Conservation (phyloP, 23 red algal species). For the Gracilaria gracilis region DNA sequence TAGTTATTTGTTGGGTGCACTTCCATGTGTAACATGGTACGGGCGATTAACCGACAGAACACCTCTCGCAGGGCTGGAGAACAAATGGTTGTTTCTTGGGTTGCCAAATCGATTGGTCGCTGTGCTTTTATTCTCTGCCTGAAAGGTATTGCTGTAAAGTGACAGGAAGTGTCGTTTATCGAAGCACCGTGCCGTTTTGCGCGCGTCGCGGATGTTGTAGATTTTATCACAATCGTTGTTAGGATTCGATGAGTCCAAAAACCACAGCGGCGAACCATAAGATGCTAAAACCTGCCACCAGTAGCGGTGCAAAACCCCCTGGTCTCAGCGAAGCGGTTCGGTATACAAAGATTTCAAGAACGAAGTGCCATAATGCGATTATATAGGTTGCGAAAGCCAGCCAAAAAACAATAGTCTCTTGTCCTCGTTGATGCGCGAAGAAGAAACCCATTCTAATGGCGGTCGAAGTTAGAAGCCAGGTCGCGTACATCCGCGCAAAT, state of each 20-base stretch:
- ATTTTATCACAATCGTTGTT: neutral
- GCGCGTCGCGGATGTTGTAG: neutral
- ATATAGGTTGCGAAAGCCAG: slow-evolving; percentile 72
- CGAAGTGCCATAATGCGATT: slow-evolving; percentile 81
- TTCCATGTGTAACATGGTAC: neutral
- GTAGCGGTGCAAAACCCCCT: slow-evolving; percentile 72
- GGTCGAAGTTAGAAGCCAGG: slow-evolving; percentile 76
- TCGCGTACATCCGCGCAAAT: slow-evolving; percentile 81
- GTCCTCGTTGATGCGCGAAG: slow-evolving; percentile 39
- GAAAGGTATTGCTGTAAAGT: slow-evolving; percentile 11
- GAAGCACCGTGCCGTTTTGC: neutral
- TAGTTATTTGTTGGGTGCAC: neutral
- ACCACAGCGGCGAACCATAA: slow-evolving; percentile 59
- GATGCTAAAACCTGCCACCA: slow-evolving; percentile 65
- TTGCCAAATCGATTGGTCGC: neutral
- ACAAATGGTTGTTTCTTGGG: neutral
- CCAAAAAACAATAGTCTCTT: slow-evolving; percentile 29
- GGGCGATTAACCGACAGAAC: neutral
- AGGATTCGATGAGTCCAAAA: slow-evolving; percentile 31
- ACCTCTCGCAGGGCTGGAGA: neutral
- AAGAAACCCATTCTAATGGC: slow-evolving; percentile 62
- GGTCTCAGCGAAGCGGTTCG: slow-evolving; percentile 74
- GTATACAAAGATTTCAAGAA: slow-evolving; percentile 78
- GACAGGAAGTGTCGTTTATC: neutral
- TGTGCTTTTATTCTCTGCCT: neutral